phyloP scores from a whole-genome alignment of 192 early-diverging fungal genomes.

The Coemansia sp. region DNA sequence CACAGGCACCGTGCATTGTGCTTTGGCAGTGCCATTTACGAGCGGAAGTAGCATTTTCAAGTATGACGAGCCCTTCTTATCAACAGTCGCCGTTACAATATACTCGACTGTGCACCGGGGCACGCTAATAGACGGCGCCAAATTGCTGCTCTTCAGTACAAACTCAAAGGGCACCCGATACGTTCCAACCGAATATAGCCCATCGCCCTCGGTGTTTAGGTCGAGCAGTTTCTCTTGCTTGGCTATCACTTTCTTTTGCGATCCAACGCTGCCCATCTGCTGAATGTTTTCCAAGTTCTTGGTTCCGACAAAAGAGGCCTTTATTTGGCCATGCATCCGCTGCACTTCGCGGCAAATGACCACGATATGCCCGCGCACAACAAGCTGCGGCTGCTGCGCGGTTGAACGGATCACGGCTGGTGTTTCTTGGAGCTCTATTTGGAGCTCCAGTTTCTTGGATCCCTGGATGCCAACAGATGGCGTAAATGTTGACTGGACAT shows the following conservation, averaged over 20 bases:
- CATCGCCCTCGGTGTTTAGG: not conserved
- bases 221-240: constrained; percentile 1
- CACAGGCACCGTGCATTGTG: not conserved
- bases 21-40: not conserved
- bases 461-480: not conserved
- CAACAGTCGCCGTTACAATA: not conserved
- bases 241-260: not conserved
- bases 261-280: constrained; percentile 15
- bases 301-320: constrained; percentile 6
- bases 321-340: not conserved
- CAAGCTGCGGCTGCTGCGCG: not conserved
- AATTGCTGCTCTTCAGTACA: not conserved
- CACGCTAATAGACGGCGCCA: constrained; percentile 10
- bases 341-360: constrained; percentile 15
- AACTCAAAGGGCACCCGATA: constrained; percentile 33
- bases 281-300: constrained; percentile 8
- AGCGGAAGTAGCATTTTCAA: not conserved
- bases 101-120: constrained; percentile 19
- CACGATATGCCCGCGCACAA: constrained; percentile 9
- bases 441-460: constrained; percentile 19
- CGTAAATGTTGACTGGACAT: not conserved
- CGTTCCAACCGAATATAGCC: not conserved
- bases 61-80: not conserved
- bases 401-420: constrained; percentile 7
- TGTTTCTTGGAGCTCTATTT: constrained; percentile 6